These are phyloP conservation scores for Schizophyllum amplum DNA, from an alignment of 1,284 basidiomycete genomes.

Conservation along the genomic window DNA sequence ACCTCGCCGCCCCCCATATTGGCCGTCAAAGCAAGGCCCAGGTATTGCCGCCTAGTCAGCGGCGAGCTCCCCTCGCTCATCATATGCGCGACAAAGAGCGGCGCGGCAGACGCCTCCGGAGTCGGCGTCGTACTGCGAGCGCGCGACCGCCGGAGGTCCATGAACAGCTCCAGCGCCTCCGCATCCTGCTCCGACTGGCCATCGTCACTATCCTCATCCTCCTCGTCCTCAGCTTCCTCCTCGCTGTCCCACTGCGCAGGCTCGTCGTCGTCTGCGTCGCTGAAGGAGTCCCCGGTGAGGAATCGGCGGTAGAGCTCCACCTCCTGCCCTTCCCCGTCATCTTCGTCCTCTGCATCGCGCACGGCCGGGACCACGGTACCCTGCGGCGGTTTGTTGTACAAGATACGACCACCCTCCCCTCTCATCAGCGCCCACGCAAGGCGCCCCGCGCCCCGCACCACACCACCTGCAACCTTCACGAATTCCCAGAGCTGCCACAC, in stretches of 20 bases:
- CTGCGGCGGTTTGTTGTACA: constrained; percentile 2
- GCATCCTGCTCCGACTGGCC: constrained; percentile 37
- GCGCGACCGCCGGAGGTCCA: constrained; percentile 10
- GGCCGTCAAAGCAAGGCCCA: background rate
- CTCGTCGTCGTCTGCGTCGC: constrained; percentile 4
- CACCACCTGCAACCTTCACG: constrained; percentile 25
- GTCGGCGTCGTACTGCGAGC: constrained; percentile 3
- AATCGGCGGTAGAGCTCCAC: background rate
- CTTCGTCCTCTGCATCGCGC: background rate
- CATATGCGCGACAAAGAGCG: constrained; percentile 19
- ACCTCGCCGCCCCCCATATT: background rate
- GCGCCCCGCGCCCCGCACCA: constrained; percentile 10
- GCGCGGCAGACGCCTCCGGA: constrained; percentile 1
- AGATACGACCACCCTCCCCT: constrained; percentile 3
- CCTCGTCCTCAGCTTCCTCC: constrained; percentile 15
- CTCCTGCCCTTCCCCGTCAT: background rate
- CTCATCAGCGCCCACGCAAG: constrained; percentile 9
- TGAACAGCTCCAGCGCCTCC: constrained; percentile 13
- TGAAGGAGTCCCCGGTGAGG: constrained; percentile 3
- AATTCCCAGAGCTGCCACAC: constrained; percentile 38
- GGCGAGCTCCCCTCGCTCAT: constrained; percentile 12
- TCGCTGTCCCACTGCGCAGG: constrained; percentile 10
- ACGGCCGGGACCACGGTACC: background rate
- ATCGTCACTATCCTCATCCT: constrained; percentile 31
- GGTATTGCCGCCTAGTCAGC: constrained; percentile 17